Conservation (phyloP, 2,329 filamentous ascomycete genomes). For the Zasmidium cellare region DNA sequence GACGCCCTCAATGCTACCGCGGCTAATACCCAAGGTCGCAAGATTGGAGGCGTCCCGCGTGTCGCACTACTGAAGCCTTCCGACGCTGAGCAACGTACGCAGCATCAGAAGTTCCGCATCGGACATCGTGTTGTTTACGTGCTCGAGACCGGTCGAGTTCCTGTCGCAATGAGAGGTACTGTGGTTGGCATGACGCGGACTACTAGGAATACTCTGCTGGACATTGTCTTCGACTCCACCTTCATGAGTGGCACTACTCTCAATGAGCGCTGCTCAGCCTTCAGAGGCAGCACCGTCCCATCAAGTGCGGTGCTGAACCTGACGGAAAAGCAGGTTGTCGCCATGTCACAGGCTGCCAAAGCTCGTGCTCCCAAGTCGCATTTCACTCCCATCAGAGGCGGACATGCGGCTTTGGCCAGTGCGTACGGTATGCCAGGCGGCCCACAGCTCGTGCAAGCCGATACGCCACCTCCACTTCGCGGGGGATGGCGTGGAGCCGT, state of each 20-base stretch:
- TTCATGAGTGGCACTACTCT: conserved; percentile 98
- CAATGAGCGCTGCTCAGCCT: conserved; percentile 84
- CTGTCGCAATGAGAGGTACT: conserved; percentile 86
- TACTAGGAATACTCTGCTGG: conserved; percentile 75
- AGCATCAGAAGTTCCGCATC: conserved; percentile 77
- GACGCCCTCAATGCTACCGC: conserved; percentile 59
- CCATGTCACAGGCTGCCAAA: conserved; percentile 44
- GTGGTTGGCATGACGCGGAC: conserved; percentile 94
- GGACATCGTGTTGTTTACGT: conserved; percentile 94
- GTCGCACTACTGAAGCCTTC: conserved; percentile 87
- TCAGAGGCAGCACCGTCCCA: conserved; percentile 90
- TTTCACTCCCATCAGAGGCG: conserved; percentile 28
- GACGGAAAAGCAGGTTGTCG: conserved; percentile 76
- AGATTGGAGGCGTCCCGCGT: conserved; percentile 77
- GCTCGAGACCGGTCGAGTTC: conserved; percentile 89
- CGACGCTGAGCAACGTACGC: conserved; percentile 90
- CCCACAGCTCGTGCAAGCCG: conserved; percentile 60
- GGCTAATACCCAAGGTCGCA: conserved; percentile 60
- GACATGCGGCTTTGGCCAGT: conserved; percentile 40
- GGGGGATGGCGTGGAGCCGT: conserved; percentile 61
- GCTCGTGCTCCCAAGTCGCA: conserved; percentile 27
- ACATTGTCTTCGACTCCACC: conserved; percentile 88
- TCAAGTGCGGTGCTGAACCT: conserved; percentile 87
- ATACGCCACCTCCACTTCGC: conserved; percentile 57
- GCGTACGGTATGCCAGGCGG: conserved; percentile 59